Evolutionary conservation across 2,329 filamentous ascomycete species (phyloP).

Genomic region (Orbilia ellipsospora): DNA sequence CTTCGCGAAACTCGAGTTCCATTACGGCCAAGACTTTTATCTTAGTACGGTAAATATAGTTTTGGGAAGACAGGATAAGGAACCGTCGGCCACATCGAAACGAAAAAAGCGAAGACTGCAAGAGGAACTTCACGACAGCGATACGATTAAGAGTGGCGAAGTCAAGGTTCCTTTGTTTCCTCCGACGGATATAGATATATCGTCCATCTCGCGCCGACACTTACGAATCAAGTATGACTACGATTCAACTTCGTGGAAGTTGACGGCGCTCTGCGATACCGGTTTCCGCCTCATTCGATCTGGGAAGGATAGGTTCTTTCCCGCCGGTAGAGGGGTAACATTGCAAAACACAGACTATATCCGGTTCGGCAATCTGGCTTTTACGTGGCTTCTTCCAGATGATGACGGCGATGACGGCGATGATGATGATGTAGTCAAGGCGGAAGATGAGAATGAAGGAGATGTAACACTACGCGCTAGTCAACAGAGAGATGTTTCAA

Average conservation of each 20-base stretch:
- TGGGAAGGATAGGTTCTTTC: slow-evolving; percentile 31
- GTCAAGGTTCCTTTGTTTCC: slow-evolving; percentile 36
- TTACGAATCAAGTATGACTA: slow-evolving; percentile 46
- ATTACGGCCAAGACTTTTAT: slow-evolving; percentile 59
- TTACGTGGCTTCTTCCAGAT: slow-evolving; percentile 56
- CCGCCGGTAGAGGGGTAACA: slow-evolving; percentile 20
- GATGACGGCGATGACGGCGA: slow-evolving; percentile 34
- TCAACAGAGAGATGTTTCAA: slow-evolving; percentile 5
- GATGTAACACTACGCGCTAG: slow-evolving; percentile 51
- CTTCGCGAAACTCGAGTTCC: slow-evolving; percentile 58
- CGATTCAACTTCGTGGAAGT: slow-evolving; percentile 26
- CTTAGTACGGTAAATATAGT: slow-evolving; percentile 57
- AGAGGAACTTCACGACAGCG: background rate
- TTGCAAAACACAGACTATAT: slow-evolving; percentile 24
- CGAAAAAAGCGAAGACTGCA: slow-evolving; percentile 20
- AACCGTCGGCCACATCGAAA: slow-evolving; percentile 3
- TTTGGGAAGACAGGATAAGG: slow-evolving; percentile 57
- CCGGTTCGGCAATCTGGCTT: slow-evolving; percentile 49
- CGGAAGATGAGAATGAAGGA: slow-evolving; percentile 53
- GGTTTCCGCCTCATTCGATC: slow-evolving; percentile 25
- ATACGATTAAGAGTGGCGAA: slow-evolving; percentile 13
- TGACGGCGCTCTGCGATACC: slow-evolving; percentile 34
- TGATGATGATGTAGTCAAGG: slow-evolving; percentile 34
- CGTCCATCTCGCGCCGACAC: slow-evolving; percentile 30
- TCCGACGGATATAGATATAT: slow-evolving; percentile 17